These are phyloP conservation scores for Scheffersomyces lignosus DNA, from an alignment of 805 yeast species.

Conservation along the genomic window DNA sequence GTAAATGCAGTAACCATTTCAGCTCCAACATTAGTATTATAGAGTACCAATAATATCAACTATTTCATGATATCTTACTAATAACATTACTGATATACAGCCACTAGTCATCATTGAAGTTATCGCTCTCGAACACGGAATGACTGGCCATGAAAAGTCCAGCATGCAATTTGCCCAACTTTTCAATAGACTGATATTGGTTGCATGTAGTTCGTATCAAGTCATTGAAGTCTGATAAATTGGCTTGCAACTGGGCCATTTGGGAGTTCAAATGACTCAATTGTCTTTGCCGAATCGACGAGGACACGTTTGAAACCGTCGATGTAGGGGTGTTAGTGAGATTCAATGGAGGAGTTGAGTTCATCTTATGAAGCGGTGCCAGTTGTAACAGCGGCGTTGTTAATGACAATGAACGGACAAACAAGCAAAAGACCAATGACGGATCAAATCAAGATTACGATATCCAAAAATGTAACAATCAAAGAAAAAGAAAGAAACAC, in stretches of 20 bases:
- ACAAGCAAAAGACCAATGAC: background rate
- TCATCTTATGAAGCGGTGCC: background rate
- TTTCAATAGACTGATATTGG: slow-evolving; percentile 53
- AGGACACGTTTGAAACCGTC: slow-evolving; percentile 3
- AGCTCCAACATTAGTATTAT: too few relatives aligned
- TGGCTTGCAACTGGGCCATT: slow-evolving; percentile 57
- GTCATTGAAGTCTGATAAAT: slow-evolving; percentile 52
- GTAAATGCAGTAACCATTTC: too few relatives aligned
- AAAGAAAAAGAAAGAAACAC: too few relatives aligned
- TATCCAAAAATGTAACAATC: too few relatives aligned
- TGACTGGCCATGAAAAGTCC: slow-evolving; percentile 48
- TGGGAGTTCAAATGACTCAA: slow-evolving; percentile 52
- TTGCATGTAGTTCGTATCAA: slow-evolving; percentile 49
- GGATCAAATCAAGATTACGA: too few relatives aligned
- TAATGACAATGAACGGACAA: background rate
- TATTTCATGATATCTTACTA: too few relatives aligned
- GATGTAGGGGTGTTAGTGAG: background rate
- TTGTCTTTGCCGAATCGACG: slow-evolving; percentile 39
- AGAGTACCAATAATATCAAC: too few relatives aligned
- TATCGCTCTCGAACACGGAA: slow-evolving; percentile 39
- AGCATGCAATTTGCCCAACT: slow-evolving; percentile 59
- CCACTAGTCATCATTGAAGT: slow-evolving; percentile 16
- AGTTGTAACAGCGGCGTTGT: background rate
- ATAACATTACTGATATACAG: too few relatives aligned
- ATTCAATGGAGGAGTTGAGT: background rate